Conservation (phyloP, 441 rosid species). For the Breynia disticha region DNA sequence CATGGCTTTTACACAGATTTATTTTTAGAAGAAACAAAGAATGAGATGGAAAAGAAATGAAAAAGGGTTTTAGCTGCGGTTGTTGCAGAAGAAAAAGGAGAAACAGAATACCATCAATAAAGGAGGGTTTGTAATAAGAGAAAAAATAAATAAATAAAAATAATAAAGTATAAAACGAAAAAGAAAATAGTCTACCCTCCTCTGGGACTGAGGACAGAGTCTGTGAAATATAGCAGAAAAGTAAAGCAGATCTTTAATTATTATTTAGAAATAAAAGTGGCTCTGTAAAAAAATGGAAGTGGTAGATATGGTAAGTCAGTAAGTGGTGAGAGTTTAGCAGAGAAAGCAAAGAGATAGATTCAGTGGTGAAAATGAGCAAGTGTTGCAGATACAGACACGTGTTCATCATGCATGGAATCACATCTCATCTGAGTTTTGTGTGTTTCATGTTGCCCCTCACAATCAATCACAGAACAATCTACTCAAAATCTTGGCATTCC, state of each 20-base stretch:
- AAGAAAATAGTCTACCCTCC: not conserved
- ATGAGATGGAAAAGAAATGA: slow-evolving; percentile 11
- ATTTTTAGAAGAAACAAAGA: slow-evolving; percentile 17
- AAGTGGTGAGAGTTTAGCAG: not conserved
- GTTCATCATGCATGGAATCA: slow-evolving; percentile 12
- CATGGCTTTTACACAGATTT: slow-evolving; percentile 36
- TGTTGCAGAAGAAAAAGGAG: slow-evolving; percentile 34
- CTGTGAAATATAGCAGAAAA: slow-evolving; percentile 25
- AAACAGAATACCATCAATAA: slow-evolving; percentile 31
- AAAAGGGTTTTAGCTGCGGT: slow-evolving; percentile 31
- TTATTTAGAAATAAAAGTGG: not conserved
- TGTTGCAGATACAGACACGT: slow-evolving; percentile 16
- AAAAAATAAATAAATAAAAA: not conserved
- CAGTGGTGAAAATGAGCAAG: not conserved
- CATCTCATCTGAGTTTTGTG: no score
- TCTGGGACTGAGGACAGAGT: slow-evolving; percentile 3
- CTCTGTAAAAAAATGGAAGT: not conserved
- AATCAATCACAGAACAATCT: slow-evolving; percentile 8
- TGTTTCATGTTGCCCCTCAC: not conserved
- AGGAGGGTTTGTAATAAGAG: slow-evolving; percentile 26
- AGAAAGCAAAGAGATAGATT: not conserved
- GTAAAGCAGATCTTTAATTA: slow-evolving; percentile 4
- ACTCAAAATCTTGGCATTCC: not conserved
- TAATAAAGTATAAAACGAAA: not conserved
- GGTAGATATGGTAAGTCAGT: not conserved